phyloP scores from a whole-genome alignment of 257 asterid species.

The Solanum pimpinellifolium region DNA sequence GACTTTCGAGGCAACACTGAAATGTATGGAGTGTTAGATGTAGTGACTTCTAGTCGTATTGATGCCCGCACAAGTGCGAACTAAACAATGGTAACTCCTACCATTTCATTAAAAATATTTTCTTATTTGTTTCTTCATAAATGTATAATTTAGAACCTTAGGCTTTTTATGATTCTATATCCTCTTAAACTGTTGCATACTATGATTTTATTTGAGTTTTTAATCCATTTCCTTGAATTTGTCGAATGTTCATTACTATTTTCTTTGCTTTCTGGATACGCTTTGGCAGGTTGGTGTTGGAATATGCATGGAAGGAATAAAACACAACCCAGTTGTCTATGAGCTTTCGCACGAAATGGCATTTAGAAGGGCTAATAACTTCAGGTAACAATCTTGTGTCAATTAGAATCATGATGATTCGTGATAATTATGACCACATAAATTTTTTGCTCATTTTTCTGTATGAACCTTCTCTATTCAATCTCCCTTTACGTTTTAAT shows the following conservation, averaged over 20 bases:
- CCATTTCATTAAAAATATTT: not conserved
- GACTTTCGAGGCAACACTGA: conserved; percentile 96
- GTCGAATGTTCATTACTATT: not conserved
- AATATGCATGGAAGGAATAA: conserved; percentile 99
- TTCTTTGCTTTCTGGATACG: not conserved
- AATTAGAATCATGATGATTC: not conserved
- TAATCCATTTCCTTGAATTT: not conserved
- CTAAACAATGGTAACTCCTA: conserved; percentile 63
- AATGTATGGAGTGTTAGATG: conserved; percentile 89
- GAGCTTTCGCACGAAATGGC: conserved; percentile 99
- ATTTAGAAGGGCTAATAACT: conserved; percentile 44
- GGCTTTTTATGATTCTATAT: not conserved
- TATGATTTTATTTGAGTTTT: not conserved
- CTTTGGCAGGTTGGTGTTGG: conserved; percentile 79
- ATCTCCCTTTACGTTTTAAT: not conserved
- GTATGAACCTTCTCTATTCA: not conserved
- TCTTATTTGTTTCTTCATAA: not conserved
- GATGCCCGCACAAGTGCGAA: conserved; percentile 73
- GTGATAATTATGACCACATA: not conserved
- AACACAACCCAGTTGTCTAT: conserved; percentile 87
- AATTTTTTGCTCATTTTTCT: not conserved
- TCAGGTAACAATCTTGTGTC: conserved; percentile 38
- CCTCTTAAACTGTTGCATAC: not conserved
- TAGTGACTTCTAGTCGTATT: conserved; percentile 87
- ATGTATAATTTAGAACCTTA: not conserved